These are phyloP conservation scores for Xerocomus potaroensis DNA, from an alignment of 768 basidiomycete species.

Conservation along the genomic window DNA sequence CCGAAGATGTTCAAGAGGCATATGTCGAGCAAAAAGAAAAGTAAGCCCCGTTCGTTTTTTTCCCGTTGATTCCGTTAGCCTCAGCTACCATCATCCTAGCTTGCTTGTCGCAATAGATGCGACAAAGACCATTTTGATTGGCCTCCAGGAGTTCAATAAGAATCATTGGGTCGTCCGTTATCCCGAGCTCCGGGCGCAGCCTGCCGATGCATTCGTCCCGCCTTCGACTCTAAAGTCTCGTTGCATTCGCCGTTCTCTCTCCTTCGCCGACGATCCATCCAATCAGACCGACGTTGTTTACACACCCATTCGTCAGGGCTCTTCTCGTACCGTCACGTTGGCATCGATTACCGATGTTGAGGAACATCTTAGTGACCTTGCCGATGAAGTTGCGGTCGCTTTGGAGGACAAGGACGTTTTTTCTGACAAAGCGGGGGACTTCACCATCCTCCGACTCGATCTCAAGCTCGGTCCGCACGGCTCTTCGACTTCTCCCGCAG, in stretches of 20 bases:
- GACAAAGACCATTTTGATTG: conserved; percentile 62
- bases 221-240: conserved; percentile 29
- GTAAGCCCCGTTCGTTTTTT: conserved; percentile 53
- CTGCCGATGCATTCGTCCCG: conserved; percentile 24
- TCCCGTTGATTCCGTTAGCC: not conserved
- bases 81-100: conserved; percentile 6
- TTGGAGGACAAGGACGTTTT: conserved; percentile 32
- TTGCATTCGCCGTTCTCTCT: conserved; percentile 62
- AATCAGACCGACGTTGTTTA: conserved; percentile 64
- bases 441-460: conserved; percentile 88
- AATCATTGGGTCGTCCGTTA: conserved; percentile 87
- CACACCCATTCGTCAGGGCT: conserved; percentile 42
- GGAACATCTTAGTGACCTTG: conserved; percentile 23
- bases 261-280: conserved; percentile 81
- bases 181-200: conserved; percentile 61
- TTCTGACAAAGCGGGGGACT: conserved; percentile 51
- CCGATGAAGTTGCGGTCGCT: conserved; percentile 20
- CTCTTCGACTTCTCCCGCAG: conserved; percentile 54
- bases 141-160: conserved; percentile 78
- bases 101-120: conserved; percentile 74
- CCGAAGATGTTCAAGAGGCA: conserved; percentile 70
- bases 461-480: conserved; percentile 81
- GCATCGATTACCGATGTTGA: conserved; percentile 46
- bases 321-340: conserved; percentile 58
- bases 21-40: conserved; percentile 73